Evolutionary conservation across 2,329 filamentous ascomycete genomes (phyloP).

Genomic region (Furcasterigmium sp.): DNA sequence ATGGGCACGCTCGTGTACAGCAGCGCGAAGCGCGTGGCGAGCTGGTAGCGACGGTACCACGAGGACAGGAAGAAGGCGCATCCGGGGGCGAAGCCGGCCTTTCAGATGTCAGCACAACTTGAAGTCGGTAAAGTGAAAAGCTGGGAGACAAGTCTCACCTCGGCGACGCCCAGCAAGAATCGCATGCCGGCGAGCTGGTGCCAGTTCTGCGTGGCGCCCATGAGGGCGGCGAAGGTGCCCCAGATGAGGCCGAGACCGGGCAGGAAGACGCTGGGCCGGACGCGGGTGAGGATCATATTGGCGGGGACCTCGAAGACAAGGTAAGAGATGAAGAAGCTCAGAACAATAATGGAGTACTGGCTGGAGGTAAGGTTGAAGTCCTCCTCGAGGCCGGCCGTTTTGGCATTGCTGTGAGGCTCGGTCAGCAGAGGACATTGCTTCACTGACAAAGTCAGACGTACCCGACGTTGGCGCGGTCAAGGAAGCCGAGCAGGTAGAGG

Average conservation of each 20-base stretch:
- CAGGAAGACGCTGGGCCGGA: conserved; percentile 16
- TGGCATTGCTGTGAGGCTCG: conserved; percentile 12
- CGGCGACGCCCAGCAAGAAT: conserved; percentile 16
- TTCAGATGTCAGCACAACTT: neutral
- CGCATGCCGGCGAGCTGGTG: conserved; percentile 14
- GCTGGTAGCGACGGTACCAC: conserved; percentile 38
- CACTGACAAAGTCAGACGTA: conserved; percentile 4
- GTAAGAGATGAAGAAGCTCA: conserved; percentile 20
- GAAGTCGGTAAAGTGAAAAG: neutral
- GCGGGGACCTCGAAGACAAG: neutral
- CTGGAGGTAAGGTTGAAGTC: conserved; percentile 13
- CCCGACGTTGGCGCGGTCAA: conserved; percentile 16
- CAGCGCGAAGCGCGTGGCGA: conserved; percentile 66
- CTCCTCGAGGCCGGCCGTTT: conserved; percentile 15
- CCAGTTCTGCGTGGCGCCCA: conserved; percentile 16
- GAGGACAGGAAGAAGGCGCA: conserved; percentile 17
- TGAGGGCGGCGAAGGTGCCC: conserved; percentile 15
- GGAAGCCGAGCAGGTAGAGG: conserved; percentile 14
- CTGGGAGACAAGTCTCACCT: neutral
- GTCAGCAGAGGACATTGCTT: neutral
- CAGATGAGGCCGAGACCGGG: conserved; percentile 15
- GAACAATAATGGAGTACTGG: conserved; percentile 20
- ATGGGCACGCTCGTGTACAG: conserved; percentile 65
- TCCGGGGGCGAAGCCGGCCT: conserved; percentile 17
- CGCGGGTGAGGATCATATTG: conserved; percentile 11